Percentiles rank a stretch among this genome's conserved stretches.
Evolutionary conservation across 2,329 filamentous ascomycete genomes (phyloP).

Genomic region (Penicillium sp.): DNA sequence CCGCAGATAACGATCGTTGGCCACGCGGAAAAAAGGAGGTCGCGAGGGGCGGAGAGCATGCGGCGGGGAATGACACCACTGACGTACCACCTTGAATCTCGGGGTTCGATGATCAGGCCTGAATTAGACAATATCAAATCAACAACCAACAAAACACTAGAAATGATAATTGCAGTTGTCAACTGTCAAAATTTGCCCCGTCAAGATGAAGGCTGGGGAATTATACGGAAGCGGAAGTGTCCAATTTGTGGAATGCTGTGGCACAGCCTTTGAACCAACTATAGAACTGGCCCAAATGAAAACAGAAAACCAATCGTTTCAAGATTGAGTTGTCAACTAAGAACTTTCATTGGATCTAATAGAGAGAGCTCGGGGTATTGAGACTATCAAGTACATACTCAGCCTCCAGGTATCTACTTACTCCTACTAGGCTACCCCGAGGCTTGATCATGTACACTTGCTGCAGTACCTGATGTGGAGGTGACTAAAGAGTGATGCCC

Average conservation of each 20-base stretch:
- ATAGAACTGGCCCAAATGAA: constrained; percentile 1
- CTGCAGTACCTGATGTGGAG: too few species aligned
- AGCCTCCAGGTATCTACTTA: too few species aligned
- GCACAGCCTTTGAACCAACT: neutral
- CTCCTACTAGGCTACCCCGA: too few species aligned
- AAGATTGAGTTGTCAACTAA: neutral
- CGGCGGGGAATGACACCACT: constrained; percentile 13
- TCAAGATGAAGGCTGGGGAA: neutral
- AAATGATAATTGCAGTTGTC: neutral
- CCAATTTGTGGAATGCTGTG: constrained; percentile 3
- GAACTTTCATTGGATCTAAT: too few species aligned
- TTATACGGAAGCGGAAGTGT: constrained; percentile 9
- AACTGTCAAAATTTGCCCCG: neutral
- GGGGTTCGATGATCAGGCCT: neutral
- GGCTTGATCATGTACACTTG: too few species aligned
- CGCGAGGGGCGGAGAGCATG: constrained; percentile 18
- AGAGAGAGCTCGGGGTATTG: too few species aligned
- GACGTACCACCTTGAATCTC: neutral
- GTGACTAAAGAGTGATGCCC: too few species aligned
- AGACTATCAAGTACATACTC: too few species aligned
- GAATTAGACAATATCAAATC: neutral
- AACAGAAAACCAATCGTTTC: neutral
- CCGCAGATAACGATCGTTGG: constrained; percentile 20
- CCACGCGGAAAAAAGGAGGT: constrained; percentile 25
- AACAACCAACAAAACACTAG: neutral